phyloP scores from a whole-genome alignment of 176 grass and related monocot genomes.

The bread wheat (Triticum aestivum) region IWGSC_CS_RefSeq_v2.1 NC_057814.1:590301773-590302272 shows the following conservation, averaged over 20 bases:
- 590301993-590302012: constrained; percentile 62
- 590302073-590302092: constrained; percentile 83
- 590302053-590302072: constrained; percentile 76
- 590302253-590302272: constrained; percentile 40
- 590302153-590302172: constrained; percentile 4
- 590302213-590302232: constrained; percentile 62
- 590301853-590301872: constrained; percentile 46
- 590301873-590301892: constrained; percentile 46
- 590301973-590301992: constrained; percentile 60
- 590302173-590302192: constrained; percentile 21
- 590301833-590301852: constrained; percentile 71
- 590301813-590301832: constrained; percentile 78
- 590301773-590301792: constrained; percentile 24
- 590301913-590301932: constrained; percentile 19
- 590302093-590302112: constrained; percentile 42
- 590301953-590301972: constrained; percentile 22
- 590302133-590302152: constrained; percentile 27
- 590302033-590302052: constrained; percentile 52
- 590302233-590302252: constrained; percentile 46
- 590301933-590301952: constrained; percentile 9
- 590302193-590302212: constrained; percentile 34
- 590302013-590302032: constrained; percentile 47
- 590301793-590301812: constrained; percentile 55
- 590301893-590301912: constrained; percentile 33
- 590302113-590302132: constrained; percentile 62